These are phyloP conservation scores for Leccinum subgranulosum DNA, from an alignment of 768 basidiomycete genomes.

Conservation along the genomic window DNA sequence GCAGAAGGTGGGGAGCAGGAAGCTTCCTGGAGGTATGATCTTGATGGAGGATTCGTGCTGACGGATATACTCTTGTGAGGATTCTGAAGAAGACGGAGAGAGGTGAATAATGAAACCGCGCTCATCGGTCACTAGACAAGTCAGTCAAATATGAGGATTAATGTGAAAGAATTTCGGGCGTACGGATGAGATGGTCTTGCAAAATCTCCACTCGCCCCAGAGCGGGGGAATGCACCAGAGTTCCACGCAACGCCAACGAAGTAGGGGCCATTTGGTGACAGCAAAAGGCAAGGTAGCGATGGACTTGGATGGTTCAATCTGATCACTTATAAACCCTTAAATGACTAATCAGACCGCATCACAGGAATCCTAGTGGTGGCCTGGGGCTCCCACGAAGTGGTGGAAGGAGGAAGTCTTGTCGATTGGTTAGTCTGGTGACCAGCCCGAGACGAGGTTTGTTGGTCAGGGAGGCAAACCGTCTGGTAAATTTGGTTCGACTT, in stretches of 20 bases:
- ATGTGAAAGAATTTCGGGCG: not conserved
- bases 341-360: not conserved
- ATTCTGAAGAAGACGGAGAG: constrained; percentile 33
- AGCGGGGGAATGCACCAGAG: constrained; percentile 54
- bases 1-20: constrained; percentile 75
- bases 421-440: no score
- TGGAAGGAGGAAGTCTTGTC: no score
- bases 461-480: no score
- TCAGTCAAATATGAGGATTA: no score
- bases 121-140: constrained; percentile 29
- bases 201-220: constrained; percentile 55
- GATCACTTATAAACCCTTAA: not conserved
- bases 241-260: constrained; percentile 39
- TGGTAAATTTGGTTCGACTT: no score
- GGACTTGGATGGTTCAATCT: no score
- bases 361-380: no score
- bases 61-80: constrained; percentile 35
- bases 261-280: constrained; percentile 11
- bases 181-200: constrained; percentile 54
- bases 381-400: no score
- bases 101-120: constrained; percentile 53
- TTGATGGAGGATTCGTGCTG: constrained; percentile 17
- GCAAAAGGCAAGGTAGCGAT: not conserved
- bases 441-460: no score
- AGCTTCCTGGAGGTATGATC: constrained; percentile 49